phyloP scores from a whole-genome alignment of 805 yeast species.

The Wickerhamomyces strasburgensis region DNA sequence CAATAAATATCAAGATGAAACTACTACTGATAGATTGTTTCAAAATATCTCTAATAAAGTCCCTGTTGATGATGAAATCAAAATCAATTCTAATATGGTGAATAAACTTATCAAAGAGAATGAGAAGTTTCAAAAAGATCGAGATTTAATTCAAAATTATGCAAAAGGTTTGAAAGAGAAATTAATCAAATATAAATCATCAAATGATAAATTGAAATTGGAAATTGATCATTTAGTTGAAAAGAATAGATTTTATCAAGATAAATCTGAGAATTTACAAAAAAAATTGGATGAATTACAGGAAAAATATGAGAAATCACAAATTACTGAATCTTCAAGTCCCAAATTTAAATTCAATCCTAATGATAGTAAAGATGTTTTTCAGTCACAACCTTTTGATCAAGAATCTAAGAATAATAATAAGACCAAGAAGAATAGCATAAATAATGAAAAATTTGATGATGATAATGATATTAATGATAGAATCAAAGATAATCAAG shows the following conservation, averaged over 20 bases:
- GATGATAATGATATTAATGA: background rate
- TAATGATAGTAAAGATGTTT: conserved; percentile 16
- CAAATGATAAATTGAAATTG: conserved; percentile 23
- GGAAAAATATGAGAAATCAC: conserved; percentile 7
- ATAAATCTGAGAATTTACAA: conserved; percentile 12
- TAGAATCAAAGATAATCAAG: background rate
- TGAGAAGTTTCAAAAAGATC: conserved; percentile 30
- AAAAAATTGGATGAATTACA: conserved; percentile 22
- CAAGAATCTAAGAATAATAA: too few species aligned
- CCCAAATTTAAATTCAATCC: conserved; percentile 11
- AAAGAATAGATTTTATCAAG: conserved; percentile 10
- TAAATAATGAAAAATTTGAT: too few species aligned
- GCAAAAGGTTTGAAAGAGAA: conserved; percentile 31
- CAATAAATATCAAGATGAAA: conserved; percentile 19
- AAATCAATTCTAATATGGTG: conserved; percentile 31
- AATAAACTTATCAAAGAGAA: conserved; percentile 34
- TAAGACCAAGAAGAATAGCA: too few species aligned
- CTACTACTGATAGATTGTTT: conserved; percentile 21
- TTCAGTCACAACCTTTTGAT: too few species aligned
- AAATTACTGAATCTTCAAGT: background rate
- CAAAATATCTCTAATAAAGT: conserved; percentile 13
- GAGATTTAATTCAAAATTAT: conserved; percentile 27
- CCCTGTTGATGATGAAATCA: conserved; percentile 28
- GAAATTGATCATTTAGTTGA: conserved; percentile 10
- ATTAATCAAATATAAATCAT: conserved; percentile 31